Evolutionary conservation across 2,329 filamentous ascomycete species (phyloP).

Genomic region (Fusarium piperis): DNA sequence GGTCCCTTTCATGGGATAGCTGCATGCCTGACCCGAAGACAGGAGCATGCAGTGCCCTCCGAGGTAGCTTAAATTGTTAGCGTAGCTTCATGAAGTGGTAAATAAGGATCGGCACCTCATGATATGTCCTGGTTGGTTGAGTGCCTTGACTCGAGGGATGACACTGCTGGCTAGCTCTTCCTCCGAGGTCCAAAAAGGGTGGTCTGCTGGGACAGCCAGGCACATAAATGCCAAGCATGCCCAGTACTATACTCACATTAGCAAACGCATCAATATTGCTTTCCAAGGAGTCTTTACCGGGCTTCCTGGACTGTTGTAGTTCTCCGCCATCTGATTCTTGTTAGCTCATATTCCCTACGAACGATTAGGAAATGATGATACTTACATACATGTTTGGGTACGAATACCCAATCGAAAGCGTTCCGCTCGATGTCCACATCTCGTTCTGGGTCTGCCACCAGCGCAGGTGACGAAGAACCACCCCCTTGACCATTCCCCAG

Average conservation of each 20-base stretch:
- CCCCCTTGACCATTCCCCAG: conserved; percentile 82
- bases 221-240: conserved; percentile 81
- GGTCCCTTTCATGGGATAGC: conserved; percentile 83
- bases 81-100: background rate
- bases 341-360: conserved; percentile 21
- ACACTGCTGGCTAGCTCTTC: conserved; percentile 69
- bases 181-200: conserved; percentile 78
- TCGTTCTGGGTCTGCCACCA: conserved; percentile 83
- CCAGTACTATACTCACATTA: conserved; percentile 68
- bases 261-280: conserved; percentile 32
- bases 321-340: conserved; percentile 72
- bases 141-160: conserved; percentile 67
- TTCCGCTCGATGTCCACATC: conserved; percentile 80
- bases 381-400: conserved; percentile 79
- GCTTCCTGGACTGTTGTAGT: conserved; percentile 82
- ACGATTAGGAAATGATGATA: conserved; percentile 28
- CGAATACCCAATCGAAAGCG: conserved; percentile 78
- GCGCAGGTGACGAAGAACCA: conserved; percentile 76
- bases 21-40: conserved; percentile 81
- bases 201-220: conserved; percentile 72
- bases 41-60: conserved; percentile 82
- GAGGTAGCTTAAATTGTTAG: conserved; percentile 58
- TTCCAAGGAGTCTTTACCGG: conserved; percentile 51
- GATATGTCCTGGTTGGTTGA: conserved; percentile 78
- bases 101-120: conserved; percentile 55